Evolutionary conservation across 1,284 basidiomycete genomes (phyloP).

Genomic region (Pisolithus thermaeus): DNA sequence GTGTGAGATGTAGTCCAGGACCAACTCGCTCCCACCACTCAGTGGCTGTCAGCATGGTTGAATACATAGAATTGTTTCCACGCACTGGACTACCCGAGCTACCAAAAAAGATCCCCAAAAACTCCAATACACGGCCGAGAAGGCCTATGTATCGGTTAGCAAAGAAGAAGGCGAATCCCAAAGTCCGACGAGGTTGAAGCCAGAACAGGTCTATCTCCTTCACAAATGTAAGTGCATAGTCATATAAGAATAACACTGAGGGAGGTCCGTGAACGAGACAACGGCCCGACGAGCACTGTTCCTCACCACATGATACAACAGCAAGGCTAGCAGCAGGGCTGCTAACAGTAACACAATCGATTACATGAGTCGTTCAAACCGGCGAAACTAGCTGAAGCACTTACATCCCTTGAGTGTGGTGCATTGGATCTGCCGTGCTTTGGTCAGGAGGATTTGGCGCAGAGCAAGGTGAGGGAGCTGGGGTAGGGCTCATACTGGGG

Average conservation of each 20-base stretch:
- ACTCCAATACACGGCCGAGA: slow-evolving; percentile 5
- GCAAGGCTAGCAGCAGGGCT: not conserved
- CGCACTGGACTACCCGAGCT: not conserved
- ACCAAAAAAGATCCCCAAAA: not conserved
- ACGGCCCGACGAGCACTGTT: not conserved
- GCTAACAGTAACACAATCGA: not conserved
- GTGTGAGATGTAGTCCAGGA: too few relatives aligned
- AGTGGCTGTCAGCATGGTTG: not conserved
- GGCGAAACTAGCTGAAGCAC: too few relatives aligned
- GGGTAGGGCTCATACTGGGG: too few relatives aligned
- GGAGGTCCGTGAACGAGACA: not conserved
- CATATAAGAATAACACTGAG: slow-evolving; percentile 34
- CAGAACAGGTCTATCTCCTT: slow-evolving; percentile 34
- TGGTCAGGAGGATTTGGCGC: too few relatives aligned
- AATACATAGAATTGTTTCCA: not conserved
- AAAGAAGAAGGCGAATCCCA: slow-evolving; percentile 31
- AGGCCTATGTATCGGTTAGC: slow-evolving; percentile 33
- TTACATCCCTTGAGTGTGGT: too few relatives aligned
- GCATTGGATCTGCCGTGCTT: too few relatives aligned
- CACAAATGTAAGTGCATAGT: slow-evolving; percentile 32
- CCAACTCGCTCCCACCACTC: not conserved
- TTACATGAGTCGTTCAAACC: too few relatives aligned
- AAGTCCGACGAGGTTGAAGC: slow-evolving; percentile 20
- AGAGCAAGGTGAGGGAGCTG: too few relatives aligned
- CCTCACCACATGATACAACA: not conserved